Base-by-base conservation (phyloP, 257 asterid species). In the Solanum pinnatisectum region DNA sequence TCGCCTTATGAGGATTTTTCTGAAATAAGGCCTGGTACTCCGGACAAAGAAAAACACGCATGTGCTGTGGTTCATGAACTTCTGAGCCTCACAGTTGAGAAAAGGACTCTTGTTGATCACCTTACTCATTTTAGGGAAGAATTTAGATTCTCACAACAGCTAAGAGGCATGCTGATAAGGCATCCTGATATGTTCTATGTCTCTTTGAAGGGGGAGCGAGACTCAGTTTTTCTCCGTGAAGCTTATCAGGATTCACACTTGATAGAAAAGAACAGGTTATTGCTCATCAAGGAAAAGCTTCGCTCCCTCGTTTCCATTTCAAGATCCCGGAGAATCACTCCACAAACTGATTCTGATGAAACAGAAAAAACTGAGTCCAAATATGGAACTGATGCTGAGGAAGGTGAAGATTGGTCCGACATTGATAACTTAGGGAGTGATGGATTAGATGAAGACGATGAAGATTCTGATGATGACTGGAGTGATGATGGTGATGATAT, bases 141-240 rank as follows among this genome's bases (percentile, higher is more conserved):
- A 65, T 97, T 96, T 87, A 92, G 97, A 88, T 97, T 97, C 92
- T 97, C 99, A 70, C 99, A 97, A 89, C 99, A 97, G 92, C 92
- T 97, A 39, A 92, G 99, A 86, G 99, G 99, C 82, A 97, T 97
- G 99, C 88, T 97, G 92, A 90, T 97, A 88, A 96, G 99, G 93
- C 99, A 97, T 92, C 99, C 99, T 3, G 99, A 97, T 90, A 94
- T 96, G 98, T 97, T 97, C 77, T 96, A 97, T 70, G 94, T 97
- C 52, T 97, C 99, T 12, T 91, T 95, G 67, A 97, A 97, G 89
- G 99, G 99, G 68, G 98, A 96, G 37, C 93, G 99, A 88, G 98
- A 97, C 90, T 97, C 99, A 0, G 98, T 97, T 90, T 97, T 97
- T 88, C 97, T 96, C 8, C 98, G 99, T 14, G 99, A 96, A 92